Percentiles rank a stretch among this genome's conserved stretches.
Evolutionary conservation across 192 early-diverging fungal genomes (phyloP).

Genomic region (Linnemannia exigua): DNA sequence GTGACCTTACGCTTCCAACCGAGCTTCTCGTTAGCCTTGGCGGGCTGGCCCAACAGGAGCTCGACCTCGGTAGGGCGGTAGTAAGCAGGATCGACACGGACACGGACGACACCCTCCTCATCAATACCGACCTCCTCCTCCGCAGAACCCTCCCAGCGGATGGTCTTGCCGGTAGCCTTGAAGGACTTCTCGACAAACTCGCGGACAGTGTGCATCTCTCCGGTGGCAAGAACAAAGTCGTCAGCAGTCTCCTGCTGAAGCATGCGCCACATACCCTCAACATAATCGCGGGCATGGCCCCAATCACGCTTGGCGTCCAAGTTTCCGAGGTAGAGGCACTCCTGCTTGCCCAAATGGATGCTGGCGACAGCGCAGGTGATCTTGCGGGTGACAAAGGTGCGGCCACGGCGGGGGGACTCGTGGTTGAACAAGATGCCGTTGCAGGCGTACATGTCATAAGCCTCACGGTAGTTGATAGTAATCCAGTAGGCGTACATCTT

Average conservation of each 20-base stretch:
- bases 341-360: constrained; percentile 75
- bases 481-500: constrained; percentile 89
- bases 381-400: constrained; percentile 86
- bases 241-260: constrained; percentile 80
- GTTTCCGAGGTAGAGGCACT: constrained; percentile 82
- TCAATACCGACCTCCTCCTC: constrained; percentile 73
- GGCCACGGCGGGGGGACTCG: constrained; percentile 81
- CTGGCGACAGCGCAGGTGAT: constrained; percentile 82
- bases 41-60: constrained; percentile 77
- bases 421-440: constrained; percentile 88
- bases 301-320: constrained; percentile 87
- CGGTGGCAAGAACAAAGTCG: constrained; percentile 84
- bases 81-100: constrained; percentile 79
- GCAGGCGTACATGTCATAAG: constrained; percentile 84
- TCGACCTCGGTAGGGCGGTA: constrained; percentile 88
- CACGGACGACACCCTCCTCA: constrained; percentile 64
- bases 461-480: constrained; percentile 84
- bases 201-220: constrained; percentile 86
- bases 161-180: constrained; percentile 68
- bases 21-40: constrained; percentile 78
- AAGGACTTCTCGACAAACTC: constrained; percentile 85
- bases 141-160: constrained; percentile 76
- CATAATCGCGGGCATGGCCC: constrained; percentile 86
- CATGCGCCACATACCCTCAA: constrained; percentile 89
- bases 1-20: constrained; percentile 80